Evolutionary conservation across 139 green algal genomes (phyloP).

Genomic region (Spirogloea muscicola): DNA sequence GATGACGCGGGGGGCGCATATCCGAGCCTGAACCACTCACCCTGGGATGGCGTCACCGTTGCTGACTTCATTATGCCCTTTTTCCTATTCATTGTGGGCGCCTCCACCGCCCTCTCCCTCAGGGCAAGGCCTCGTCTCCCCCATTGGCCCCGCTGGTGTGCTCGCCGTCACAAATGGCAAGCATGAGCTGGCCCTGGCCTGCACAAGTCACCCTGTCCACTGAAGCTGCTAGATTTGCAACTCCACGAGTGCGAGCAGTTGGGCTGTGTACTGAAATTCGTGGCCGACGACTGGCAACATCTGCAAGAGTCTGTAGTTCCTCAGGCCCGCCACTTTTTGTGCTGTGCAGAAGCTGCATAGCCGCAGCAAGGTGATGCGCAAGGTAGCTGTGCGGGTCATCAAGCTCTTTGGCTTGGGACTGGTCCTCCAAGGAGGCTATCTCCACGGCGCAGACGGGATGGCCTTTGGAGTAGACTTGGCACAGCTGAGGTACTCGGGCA

Average conservation of each 20-base stretch:
- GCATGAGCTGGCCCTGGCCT: too few relatives aligned
- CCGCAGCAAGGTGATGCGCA: not conserved
- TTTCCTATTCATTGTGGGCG: conserved; percentile 25
- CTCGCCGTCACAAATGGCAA: too few relatives aligned
- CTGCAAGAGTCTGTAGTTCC: not conserved
- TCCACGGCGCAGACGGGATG: conserved; percentile 3
- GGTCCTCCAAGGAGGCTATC: conserved; percentile 17
- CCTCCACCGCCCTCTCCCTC: conserved; percentile 3
- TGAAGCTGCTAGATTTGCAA: not conserved
- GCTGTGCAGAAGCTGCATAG: conserved; percentile 17
- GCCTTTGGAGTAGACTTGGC: conserved; percentile 8
- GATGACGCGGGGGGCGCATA: conserved; percentile 1
- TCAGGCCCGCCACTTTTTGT: not conserved
- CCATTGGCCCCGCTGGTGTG: not conserved
- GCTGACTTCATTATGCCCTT: conserved; percentile 20
- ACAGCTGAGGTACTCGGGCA: conserved; percentile 10
- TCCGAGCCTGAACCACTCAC: conserved; percentile 9
- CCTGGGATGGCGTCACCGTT: conserved; percentile 12
- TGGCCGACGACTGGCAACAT: not conserved
- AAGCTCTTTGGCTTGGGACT: conserved; percentile 18
- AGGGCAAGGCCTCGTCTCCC: conserved; percentile 6
- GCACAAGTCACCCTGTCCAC: not conserved
- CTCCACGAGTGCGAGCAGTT: not conserved
- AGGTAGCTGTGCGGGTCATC: not conserved
- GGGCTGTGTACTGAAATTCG: not conserved